phyloP scores from a whole-genome alignment of 2,329 filamentous ascomycete species.

The Teratosphaeria pseudoeucalypti region DNA sequence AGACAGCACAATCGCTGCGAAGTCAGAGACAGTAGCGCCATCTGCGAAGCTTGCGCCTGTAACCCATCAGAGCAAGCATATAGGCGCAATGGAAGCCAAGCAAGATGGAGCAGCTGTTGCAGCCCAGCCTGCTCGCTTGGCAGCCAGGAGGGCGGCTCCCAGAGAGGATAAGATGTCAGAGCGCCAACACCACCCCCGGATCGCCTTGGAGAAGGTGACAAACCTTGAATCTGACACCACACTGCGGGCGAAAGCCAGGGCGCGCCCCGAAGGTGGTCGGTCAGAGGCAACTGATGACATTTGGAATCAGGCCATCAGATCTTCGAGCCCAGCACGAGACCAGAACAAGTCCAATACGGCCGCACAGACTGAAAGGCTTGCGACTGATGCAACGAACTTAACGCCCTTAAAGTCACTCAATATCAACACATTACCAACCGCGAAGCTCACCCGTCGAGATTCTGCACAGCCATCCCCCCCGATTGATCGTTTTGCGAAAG shows the following conservation, averaged over 20 bases:
- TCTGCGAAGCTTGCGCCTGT: neutral
- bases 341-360: neutral
- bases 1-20: neutral
- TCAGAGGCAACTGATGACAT: slow-evolving; percentile 11
- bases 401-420: slow-evolving; percentile 20
- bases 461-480: slow-evolving; percentile 7
- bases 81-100: neutral
- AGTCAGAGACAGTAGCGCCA: slow-evolving; percentile 6
- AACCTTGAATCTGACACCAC: neutral
- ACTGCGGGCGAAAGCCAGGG: neutral
- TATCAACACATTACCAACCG: slow-evolving; percentile 16
- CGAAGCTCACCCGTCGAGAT: slow-evolving; percentile 2
- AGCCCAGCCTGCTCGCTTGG: neutral
- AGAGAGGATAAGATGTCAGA: neutral
- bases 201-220: neutral
- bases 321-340: slow-evolving; percentile 6
- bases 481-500: slow-evolving; percentile 2
- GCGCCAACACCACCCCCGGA: neutral
- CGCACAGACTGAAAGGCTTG: slow-evolving; percentile 9
- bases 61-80: neutral
- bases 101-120: neutral
- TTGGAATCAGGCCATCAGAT: slow-evolving; percentile 16
- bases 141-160: neutral
- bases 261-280: neutral
- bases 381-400: slow-evolving; percentile 15